A percentile compares a stretch with the other conserved stretches of the same genome.
Conservation (phyloP, 1,284 basidiomycete species). For the Microbotryum saponariae region DNA sequence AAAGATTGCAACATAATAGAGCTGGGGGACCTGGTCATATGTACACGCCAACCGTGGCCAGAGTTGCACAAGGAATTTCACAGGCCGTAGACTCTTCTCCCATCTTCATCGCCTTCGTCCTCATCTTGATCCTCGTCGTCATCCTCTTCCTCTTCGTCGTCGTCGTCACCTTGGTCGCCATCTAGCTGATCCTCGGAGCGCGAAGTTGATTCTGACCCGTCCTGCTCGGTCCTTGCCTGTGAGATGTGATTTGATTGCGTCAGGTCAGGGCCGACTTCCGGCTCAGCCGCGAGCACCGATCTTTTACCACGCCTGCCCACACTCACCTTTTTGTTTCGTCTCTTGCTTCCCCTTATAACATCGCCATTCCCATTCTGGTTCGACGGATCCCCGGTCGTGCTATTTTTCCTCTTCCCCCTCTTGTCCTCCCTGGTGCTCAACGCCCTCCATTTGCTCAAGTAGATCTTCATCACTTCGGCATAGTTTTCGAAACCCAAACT, state of each 20-base stretch:
- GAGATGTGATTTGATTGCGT: not conserved
- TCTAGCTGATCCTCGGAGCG: not conserved
- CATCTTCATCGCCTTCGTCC: not conserved
- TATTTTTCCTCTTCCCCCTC: not conserved
- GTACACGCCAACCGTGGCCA: not conserved
- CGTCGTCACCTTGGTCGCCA: not conserved
- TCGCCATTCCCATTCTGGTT: conserved; percentile 14
- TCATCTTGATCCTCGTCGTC: conserved; percentile 7
- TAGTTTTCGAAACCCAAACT: conserved; percentile 93
- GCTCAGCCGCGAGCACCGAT: not conserved
- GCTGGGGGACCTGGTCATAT: not conserved
- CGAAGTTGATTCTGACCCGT: not conserved
- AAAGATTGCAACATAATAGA: not conserved
- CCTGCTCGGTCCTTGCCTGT: not conserved
- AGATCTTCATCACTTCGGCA: conserved; percentile 74
- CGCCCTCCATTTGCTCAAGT: conserved; percentile 78
- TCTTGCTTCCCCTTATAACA: conserved; percentile 19
- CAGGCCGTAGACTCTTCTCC: not conserved
- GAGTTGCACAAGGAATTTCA: not conserved
- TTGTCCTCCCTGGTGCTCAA: conserved; percentile 45
- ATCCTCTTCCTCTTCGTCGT: conserved; percentile 10
- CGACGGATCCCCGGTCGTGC: not conserved
- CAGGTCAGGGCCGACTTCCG: not conserved
- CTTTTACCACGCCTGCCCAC: not conserved
- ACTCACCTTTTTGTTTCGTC: conserved; percentile 18